Percentiles rank a stretch among this genome's conserved stretches.
Conservation (phyloP, 495 filamentous ascomycete genomes). For the Penicillium taxi region DNA sequence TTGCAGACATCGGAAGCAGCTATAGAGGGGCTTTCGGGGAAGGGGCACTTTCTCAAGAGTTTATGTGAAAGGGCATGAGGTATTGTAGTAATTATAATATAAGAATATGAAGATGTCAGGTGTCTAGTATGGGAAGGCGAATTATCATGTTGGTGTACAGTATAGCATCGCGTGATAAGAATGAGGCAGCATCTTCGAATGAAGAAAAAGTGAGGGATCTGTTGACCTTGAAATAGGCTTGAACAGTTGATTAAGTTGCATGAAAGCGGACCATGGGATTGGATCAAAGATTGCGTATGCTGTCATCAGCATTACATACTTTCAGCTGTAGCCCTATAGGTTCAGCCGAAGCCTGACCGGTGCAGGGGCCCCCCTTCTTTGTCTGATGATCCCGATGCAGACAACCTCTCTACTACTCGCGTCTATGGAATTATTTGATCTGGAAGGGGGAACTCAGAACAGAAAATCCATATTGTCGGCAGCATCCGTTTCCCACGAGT, state of each 20-base stretch:
- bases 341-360: constrained; percentile 6
- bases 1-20: constrained; percentile 14
- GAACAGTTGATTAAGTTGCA: constrained; percentile 18
- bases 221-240: constrained; percentile 28
- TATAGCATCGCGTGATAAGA: constrained; percentile 16
- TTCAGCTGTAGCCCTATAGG: constrained; percentile 3
- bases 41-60: constrained; percentile 5
- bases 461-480: too few relatives aligned
- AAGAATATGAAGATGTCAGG: constrained; percentile 2
- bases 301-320: constrained; percentile 34
- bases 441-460: too few relatives aligned
- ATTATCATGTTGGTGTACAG: constrained; percentile 13
- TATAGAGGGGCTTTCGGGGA: constrained; percentile 7
- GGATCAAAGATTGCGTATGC: constrained; percentile 19
- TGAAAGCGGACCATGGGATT: constrained; percentile 39
- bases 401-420: background rate
- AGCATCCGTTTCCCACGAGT: constrained; percentile 4
- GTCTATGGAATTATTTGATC: too few relatives aligned
- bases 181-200: constrained; percentile 8
- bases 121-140: constrained; percentile 3
- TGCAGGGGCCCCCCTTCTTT: constrained; percentile 9
- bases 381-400: constrained; percentile 23
- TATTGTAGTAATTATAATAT: constrained; percentile 3
- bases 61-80: constrained; percentile 7
- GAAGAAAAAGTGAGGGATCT: constrained; percentile 15